Percentiles rank a stretch among this genome's conserved stretches.
Evolutionary conservation across 2,329 filamentous ascomycete genomes (phyloP).

Genomic region (Fusarium hainanense): DNA sequence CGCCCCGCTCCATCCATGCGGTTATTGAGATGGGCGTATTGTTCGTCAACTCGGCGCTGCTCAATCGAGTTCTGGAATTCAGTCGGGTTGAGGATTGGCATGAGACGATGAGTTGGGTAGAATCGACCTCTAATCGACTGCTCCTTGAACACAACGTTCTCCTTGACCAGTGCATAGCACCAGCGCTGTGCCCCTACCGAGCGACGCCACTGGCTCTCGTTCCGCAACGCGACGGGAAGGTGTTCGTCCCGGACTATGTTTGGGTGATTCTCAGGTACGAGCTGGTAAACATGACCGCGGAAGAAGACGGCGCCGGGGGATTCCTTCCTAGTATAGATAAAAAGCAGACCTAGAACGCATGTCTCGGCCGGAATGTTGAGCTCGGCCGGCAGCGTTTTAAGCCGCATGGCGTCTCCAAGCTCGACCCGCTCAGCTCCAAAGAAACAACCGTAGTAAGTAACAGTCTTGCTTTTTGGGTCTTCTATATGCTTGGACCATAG

Average conservation of each 20-base stretch:
- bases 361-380: constrained; percentile 49
- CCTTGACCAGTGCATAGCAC: constrained; percentile 56
- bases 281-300: constrained; percentile 55
- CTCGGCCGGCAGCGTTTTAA: constrained; percentile 56
- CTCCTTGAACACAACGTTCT: constrained; percentile 61
- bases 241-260: constrained; percentile 51
- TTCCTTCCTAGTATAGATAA: constrained; percentile 54
- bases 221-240: constrained; percentile 55
- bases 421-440: constrained; percentile 63
- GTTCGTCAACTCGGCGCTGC: constrained; percentile 56
- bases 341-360: constrained; percentile 53
- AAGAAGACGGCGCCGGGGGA: constrained; percentile 54
- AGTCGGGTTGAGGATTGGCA: constrained; percentile 60
- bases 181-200: constrained; percentile 49
- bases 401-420: constrained; percentile 60
- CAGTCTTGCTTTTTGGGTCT: constrained; percentile 48
- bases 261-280: constrained; percentile 47
- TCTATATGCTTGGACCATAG: constrained; percentile 56
- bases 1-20: constrained; percentile 56
- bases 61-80: constrained; percentile 53
- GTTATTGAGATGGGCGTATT: constrained; percentile 64
- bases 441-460: constrained; percentile 60
- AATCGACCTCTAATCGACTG: constrained; percentile 64
- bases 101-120: constrained; percentile 66
- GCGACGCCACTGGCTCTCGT: constrained; percentile 55